phyloP scores from a whole-genome alignment of 345 rosid species.

The Anastatica hierochuntica region DNA sequence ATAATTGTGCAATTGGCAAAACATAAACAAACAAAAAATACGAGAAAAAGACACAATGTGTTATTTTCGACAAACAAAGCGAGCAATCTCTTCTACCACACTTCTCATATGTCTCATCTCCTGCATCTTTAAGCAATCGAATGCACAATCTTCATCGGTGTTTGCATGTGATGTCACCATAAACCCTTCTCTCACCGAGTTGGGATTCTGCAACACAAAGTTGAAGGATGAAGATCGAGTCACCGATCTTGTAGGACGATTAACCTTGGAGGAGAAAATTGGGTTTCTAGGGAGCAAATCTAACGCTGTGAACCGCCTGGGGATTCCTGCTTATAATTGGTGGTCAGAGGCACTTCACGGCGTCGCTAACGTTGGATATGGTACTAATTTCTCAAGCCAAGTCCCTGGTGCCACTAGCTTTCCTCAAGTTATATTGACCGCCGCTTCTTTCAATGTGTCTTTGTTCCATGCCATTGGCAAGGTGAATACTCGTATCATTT shows the following conservation, averaged over 20 bases:
- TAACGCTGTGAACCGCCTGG: constrained; percentile 53
- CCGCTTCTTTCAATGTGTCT: constrained; percentile 64
- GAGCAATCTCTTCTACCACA: constrained; percentile 24
- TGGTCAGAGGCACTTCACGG: constrained; percentile 97
- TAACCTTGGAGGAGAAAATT: constrained; percentile 61
- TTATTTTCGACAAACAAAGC: neutral
- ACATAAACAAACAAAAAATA: neutral
- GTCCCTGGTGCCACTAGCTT: constrained; percentile 62
- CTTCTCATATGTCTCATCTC: constrained; percentile 24
- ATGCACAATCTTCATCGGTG: constrained; percentile 34
- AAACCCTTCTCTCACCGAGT: constrained; percentile 29
- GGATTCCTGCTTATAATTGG: constrained; percentile 70
- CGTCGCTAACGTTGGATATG: constrained; percentile 50
- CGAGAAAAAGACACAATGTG: neutral
- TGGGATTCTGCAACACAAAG: constrained; percentile 56
- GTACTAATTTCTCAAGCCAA: constrained; percentile 38
- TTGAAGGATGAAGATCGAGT: constrained; percentile 39
- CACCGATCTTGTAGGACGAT: constrained; percentile 45
- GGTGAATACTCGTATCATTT: constrained; percentile 29
- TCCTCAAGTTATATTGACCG: constrained; percentile 68
- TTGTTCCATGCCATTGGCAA: constrained; percentile 74
- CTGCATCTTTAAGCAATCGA: constrained; percentile 2
- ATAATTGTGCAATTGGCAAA: neutral
- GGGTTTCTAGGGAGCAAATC: constrained; percentile 44
- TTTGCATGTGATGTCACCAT: constrained; percentile 56